A percentile compares a stretch with the other conserved stretches of the same genome.
Evolutionary conservation across 192 early-diverging fungal species (phyloP).

Genomic region (Entomortierella lignicola): DNA sequence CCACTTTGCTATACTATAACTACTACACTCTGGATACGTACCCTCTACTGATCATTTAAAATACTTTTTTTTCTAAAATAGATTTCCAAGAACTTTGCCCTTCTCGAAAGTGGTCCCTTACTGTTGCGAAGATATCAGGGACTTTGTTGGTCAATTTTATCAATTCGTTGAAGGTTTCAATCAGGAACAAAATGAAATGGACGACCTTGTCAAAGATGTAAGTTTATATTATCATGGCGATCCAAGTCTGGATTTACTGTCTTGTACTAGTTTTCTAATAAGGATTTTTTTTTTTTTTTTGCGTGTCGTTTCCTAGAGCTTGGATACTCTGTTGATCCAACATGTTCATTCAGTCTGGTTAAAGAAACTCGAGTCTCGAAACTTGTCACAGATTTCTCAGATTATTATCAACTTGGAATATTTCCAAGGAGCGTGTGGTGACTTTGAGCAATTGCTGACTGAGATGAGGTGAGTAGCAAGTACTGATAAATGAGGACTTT

Average conservation of each 20-base stretch:
- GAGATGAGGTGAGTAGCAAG: slow-evolving; percentile 60
- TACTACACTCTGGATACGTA: too few relatives aligned
- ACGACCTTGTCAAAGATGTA: slow-evolving; percentile 85
- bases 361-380: slow-evolving; percentile 72
- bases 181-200: slow-evolving; percentile 87
- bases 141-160: slow-evolving; percentile 84
- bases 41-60: too few relatives aligned
- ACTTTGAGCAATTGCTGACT: slow-evolving; percentile 83
- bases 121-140: slow-evolving; percentile 74
- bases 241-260: background rate
- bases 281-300: background rate
- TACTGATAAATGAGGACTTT: background rate
- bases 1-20: too few relatives aligned
- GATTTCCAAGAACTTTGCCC: slow-evolving; percentile 79
- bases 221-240: background rate
- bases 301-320: slow-evolving; percentile 42
- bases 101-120: slow-evolving; percentile 86
- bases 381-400: slow-evolving; percentile 86
- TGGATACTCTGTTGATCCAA: slow-evolving; percentile 78
- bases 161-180: slow-evolving; percentile 86
- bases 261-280: background rate
- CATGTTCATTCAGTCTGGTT: slow-evolving; percentile 75
- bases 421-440: slow-evolving; percentile 72
- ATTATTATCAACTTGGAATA: slow-evolving; percentile 87
- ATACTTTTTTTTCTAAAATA: slow-evolving; percentile 1